Evolutionary conservation across 345 rosid species (phyloP), one percentile per base, ranked within the genome.

Genomic region (Abelmoschus esculentus): DNA sequence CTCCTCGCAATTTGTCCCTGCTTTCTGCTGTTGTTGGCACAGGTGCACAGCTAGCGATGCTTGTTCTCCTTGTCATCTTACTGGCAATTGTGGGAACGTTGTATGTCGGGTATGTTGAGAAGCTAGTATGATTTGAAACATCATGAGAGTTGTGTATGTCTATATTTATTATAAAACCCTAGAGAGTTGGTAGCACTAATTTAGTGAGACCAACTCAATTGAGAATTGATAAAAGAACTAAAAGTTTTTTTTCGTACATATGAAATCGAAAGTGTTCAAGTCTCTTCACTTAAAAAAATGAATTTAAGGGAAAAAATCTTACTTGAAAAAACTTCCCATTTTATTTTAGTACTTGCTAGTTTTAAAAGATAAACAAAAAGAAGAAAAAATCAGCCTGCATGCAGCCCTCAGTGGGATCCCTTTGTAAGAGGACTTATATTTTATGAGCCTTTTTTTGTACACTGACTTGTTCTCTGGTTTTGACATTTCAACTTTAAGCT

Each of bases 1-100:
- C 88, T 61, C 86, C 97, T 61, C 80, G 84, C 71, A 77, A 70
- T 82, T 73, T 90, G 78, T 89, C 85, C 73, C 47, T 90, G 68
- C 85, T 93, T 70, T 93, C 96, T 70, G 98, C 98, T 72, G 88
- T 93, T 78, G 97, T 93, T 73, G 97, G 98, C 32, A 89, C 97
- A 8, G 98, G 98, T 76, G 98, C 97, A 65, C 98, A 93, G 86
- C 83, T 93, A 8, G 93, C 96, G 1, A 60, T 86, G 84, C 93
- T 93, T 46, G 90, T 93, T 83, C 93, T 93, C 59, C 97, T 93
- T 56, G 98, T 93, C 84, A 90, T 93, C 78, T 78, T 90, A 61
- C 74, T 89, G 89, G 97, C 97, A 58, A 93, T 93, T 74, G 85
- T 90, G 77, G 98, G 98, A 74, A 90, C 93, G 66, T 74, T 93